Conservation (phyloP, 192 early-diverging fungal species). For the Podila clonocystis region DNA sequence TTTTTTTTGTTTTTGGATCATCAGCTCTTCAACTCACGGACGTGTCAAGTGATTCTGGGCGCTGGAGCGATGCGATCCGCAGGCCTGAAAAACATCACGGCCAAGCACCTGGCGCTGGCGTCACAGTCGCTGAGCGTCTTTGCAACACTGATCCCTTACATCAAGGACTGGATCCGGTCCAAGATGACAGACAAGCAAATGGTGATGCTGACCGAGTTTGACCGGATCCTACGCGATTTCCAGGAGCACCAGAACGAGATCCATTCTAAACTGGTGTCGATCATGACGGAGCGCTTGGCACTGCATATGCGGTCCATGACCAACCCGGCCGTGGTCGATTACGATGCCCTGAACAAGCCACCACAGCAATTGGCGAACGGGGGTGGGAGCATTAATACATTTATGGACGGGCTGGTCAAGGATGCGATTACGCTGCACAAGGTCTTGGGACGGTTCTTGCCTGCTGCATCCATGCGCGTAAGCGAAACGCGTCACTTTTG, state of each 20-base stretch:
- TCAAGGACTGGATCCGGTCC: slow-evolving; percentile 78
- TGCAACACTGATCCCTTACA: slow-evolving; percentile 85
- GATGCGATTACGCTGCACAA: slow-evolving; percentile 92
- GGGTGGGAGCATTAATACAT: slow-evolving; percentile 55
- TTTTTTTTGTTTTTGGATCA: too few species aligned
- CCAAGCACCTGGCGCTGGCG: slow-evolving; percentile 95
- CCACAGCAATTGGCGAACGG: slow-evolving; percentile 49
- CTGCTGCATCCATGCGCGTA: slow-evolving; percentile 75
- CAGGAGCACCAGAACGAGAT: slow-evolving; percentile 91
- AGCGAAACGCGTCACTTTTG: not conserved
- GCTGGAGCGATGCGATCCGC: slow-evolving; percentile 98
- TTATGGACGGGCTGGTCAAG: slow-evolving; percentile 90
- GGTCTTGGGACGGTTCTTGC: slow-evolving; percentile 89
- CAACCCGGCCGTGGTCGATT: slow-evolving; percentile 58
- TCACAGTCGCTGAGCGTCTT: slow-evolving; percentile 92
- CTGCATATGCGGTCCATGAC: slow-evolving; percentile 81
- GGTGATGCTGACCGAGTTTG: slow-evolving; percentile 89
- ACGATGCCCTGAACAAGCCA: slow-evolving; percentile 38
- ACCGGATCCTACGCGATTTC: slow-evolving; percentile 84
- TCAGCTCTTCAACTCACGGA: slow-evolving; percentile 93
- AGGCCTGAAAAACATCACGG: slow-evolving; percentile 96
- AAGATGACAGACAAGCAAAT: slow-evolving; percentile 83
- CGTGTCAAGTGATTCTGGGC: slow-evolving; percentile 97
- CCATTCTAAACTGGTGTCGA: slow-evolving; percentile 89
- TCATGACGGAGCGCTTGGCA: slow-evolving; percentile 92